Conservation (phyloP, 2,329 filamentous ascomycete genomes). For the Orbilia brochopaga region DNA sequence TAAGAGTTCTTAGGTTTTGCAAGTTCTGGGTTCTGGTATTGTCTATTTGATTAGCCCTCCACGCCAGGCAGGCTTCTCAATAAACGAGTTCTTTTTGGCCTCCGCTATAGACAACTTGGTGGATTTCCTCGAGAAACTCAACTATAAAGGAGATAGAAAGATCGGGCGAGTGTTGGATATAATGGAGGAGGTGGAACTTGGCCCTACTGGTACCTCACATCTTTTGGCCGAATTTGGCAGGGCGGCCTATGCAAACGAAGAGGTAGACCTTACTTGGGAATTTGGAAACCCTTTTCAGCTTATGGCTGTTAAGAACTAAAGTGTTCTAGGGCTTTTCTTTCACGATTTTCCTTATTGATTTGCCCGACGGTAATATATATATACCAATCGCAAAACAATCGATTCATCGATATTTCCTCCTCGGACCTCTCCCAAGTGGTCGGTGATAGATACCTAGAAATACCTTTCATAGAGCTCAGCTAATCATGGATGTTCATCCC, state of each 20-base stretch:
- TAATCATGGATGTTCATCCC: not conserved
- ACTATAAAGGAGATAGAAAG: not conserved
- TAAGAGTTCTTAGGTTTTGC: conserved; percentile 15
- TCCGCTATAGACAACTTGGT: not conserved
- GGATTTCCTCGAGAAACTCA: not conserved
- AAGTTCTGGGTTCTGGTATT: conserved; percentile 13
- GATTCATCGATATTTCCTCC: not conserved
- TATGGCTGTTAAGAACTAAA: conserved; percentile 1
- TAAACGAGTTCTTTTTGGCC: conserved; percentile 13
- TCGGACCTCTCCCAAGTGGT: not conserved
- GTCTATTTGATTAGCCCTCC: conserved; percentile 17
- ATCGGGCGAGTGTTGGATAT: not conserved
- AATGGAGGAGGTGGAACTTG: not conserved
- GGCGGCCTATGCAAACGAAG: not conserved
- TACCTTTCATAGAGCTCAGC: not conserved
- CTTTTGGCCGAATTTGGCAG: not conserved
- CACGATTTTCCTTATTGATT: not conserved
- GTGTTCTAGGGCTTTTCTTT: not conserved
- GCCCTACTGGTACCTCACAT: not conserved
- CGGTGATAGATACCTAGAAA: not conserved
- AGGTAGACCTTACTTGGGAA: not conserved
- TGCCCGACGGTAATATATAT: not conserved
- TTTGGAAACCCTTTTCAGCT: not conserved
- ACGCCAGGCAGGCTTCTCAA: conserved; percentile 7
- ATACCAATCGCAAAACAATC: not conserved